Conservation (phyloP, 257 asterid species). For the Solanum dulcamara region DNA sequence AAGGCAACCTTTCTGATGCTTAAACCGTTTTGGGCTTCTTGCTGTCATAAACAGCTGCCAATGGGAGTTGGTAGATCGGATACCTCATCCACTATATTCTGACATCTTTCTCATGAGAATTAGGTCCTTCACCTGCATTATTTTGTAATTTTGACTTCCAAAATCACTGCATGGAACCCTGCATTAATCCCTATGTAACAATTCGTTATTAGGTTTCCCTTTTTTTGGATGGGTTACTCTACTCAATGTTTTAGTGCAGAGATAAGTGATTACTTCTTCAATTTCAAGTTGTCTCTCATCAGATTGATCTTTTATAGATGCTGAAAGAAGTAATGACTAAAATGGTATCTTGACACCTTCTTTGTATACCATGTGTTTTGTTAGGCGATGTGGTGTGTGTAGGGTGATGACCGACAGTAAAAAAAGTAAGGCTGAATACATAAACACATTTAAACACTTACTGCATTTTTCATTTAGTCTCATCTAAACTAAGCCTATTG, state of each 20-base stretch:
- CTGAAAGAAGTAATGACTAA: not conserved
- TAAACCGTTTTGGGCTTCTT: not conserved
- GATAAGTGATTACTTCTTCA: not conserved
- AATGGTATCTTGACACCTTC: not conserved
- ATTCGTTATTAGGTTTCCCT: too few relatives aligned
- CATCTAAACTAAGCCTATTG: not conserved
- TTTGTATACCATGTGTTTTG: not conserved
- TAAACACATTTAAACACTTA: not conserved
- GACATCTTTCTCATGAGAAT: not conserved
- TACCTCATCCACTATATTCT: not conserved
- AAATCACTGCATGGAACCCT: not conserved
- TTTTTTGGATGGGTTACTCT: not conserved
- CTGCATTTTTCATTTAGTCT: not conserved
- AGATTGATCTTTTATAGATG: not conserved
- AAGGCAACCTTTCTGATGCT: not conserved
- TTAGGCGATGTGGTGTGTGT: not conserved
- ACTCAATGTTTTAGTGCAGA: not conserved
- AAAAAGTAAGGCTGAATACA: not conserved
- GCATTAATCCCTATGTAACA: not conserved
- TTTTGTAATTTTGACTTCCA: not conserved
- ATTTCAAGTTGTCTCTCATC: not conserved
- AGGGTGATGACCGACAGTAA: not conserved
- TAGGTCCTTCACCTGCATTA: not conserved
- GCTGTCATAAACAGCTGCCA: not conserved
- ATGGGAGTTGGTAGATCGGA: not conserved